Percentiles rank a stretch among this genome's conserved stretches.
Conservation (phyloP, 179 eudicot genomes). For the Sideroxylon spinosum region DNA sequence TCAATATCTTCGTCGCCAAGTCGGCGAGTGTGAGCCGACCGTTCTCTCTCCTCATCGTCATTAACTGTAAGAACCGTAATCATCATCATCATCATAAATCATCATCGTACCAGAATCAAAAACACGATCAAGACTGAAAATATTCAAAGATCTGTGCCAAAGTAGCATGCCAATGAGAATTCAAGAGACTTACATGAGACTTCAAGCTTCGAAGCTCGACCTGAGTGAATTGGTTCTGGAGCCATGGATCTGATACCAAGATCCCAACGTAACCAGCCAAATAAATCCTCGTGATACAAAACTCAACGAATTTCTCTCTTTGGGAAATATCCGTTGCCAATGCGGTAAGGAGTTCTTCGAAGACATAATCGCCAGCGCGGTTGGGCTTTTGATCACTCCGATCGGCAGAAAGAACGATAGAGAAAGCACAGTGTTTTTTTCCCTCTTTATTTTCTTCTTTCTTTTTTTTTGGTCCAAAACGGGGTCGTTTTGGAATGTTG, state of each 20-base stretch:
- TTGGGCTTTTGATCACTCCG: too few species aligned
- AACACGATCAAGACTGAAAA: neutral
- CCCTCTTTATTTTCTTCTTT: too few species aligned
- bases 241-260: conserved; percentile 97
- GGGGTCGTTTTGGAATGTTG: too few species aligned
- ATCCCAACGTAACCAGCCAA: conserved; percentile 92
- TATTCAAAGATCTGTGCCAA: neutral
- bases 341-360: too few species aligned
- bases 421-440: too few species aligned
- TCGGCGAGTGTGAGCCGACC: conserved; percentile 70
- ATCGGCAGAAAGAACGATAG: too few species aligned
- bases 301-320: neutral
- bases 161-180: neutral
- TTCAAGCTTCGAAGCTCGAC: conserved; percentile 91
- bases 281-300: neutral
- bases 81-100: neutral
- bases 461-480: too few species aligned
- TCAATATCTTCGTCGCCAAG: conserved; percentile 80
- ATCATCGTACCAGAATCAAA: conserved; percentile 1
- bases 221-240: conserved; percentile 96
- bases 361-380: too few species aligned
- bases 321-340: too few species aligned
- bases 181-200: conserved; percentile 45
- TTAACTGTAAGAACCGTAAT: conserved; percentile 39
- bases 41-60: conserved; percentile 79